These are phyloP conservation scores for Saccharomycopsis oosterbeekiorum DNA, from an alignment of 805 yeast species.

Conservation along the genomic window DNA sequence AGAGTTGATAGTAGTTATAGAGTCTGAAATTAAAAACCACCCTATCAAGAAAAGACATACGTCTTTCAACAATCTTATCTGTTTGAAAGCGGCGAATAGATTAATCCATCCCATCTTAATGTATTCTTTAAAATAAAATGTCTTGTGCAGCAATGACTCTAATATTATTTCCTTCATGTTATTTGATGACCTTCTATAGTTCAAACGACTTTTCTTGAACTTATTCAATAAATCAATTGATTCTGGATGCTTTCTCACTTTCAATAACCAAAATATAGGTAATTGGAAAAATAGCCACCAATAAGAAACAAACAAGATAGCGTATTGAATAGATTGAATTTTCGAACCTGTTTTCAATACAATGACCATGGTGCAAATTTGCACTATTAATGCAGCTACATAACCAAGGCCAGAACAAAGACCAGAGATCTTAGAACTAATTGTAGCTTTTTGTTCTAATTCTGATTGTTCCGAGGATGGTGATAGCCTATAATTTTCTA, in stretches of 20 bases:
- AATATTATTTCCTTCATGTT: background rate
- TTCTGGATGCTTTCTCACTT: conserved; percentile 33
- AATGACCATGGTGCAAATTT: conserved; percentile 44
- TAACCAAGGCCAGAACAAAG: conserved; percentile 66
- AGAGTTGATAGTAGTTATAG: conserved; percentile 68
- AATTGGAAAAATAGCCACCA: conserved; percentile 74
- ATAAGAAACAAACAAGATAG: conserved; percentile 52
- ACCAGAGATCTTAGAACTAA: conserved; percentile 50
- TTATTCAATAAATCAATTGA: conserved; percentile 19
- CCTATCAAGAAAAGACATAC: conserved; percentile 57
- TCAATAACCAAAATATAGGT: conserved; percentile 44
- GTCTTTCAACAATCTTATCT: conserved; percentile 51
- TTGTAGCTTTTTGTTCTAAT: conserved; percentile 24
- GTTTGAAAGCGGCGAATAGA: conserved; percentile 42
- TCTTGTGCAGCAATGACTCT: conserved; percentile 1
- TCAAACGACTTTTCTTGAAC: conserved; percentile 12
- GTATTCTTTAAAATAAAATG: conserved; percentile 25
- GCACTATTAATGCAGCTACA: conserved; percentile 58
- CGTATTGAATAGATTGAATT: conserved; percentile 41
- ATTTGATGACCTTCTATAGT: conserved; percentile 9
- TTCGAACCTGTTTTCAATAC: conserved; percentile 32
- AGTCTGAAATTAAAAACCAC: conserved; percentile 72
- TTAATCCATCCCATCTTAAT: conserved; percentile 55
- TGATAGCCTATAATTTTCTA: conserved; percentile 29
- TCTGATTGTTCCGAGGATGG: background rate